These are phyloP conservation scores for Cucurbita moschata DNA, from an alignment of 306 rosid species.

Conservation along the genomic window DNA sequence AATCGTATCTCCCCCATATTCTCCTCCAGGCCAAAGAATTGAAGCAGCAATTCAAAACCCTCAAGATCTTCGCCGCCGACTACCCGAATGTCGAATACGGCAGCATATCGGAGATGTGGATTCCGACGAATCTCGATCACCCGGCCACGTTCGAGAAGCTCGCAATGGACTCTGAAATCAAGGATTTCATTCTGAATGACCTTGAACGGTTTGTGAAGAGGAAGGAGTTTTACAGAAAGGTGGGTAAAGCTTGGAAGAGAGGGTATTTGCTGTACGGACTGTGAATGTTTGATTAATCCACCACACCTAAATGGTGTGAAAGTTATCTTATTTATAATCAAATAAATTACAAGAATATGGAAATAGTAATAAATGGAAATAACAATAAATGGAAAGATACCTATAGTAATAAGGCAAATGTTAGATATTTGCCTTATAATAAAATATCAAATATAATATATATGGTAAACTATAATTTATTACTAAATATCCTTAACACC, in stretches of 20 bases:
- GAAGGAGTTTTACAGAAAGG: constrained; percentile 42
- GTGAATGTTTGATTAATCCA: no score
- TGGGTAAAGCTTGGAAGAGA: constrained; percentile 81
- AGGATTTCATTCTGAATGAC: constrained; percentile 31
- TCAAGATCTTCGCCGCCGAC: constrained; percentile 40
- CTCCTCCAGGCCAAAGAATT: constrained; percentile 20
- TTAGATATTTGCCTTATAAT: no score
- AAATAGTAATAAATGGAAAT: no score
- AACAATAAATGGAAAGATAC: no score
- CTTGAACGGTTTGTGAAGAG: constrained; percentile 38
- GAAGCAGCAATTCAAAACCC: constrained; percentile 32
- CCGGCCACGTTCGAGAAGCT: constrained; percentile 58
- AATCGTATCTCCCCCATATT: constrained; percentile 35
- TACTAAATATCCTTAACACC: no score
- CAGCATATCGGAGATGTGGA: constrained; percentile 23
- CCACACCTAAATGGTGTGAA: no score
- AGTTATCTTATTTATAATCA: no score
- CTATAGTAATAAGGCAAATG: no score
- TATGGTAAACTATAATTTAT: no score
- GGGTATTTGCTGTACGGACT: constrained; percentile 62
- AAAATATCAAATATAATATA: no score
- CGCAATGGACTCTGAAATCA: constrained; percentile 34
- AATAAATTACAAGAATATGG: no score
- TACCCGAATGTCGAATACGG: constrained; percentile 9
- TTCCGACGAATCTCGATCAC: constrained; percentile 38